phyloP scores from a whole-genome alignment of 108 stramenopile genomes.

The Cyclostephanos tholiformis region DNA sequence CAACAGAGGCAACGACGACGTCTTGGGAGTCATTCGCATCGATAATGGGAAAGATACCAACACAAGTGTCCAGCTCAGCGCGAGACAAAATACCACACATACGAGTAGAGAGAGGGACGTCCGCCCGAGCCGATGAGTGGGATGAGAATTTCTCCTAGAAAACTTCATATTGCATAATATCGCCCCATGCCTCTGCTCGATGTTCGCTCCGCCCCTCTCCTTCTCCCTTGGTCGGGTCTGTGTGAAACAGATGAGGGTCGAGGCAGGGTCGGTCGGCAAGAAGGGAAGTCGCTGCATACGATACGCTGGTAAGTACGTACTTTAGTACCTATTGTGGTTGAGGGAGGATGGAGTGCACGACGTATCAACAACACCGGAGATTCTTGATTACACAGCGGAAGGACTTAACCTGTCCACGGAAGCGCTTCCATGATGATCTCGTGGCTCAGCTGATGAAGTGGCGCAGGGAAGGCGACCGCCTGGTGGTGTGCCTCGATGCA shows the following conservation, averaged over 20 bases:
- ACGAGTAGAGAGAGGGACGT: not conserved
- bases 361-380: no score
- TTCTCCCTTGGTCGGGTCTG: no score
- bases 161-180: slow-evolving; percentile 10
- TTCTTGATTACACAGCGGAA: no score
- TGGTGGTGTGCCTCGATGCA: slow-evolving; percentile 10
- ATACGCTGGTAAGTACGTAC: no score
- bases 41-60: not conserved
- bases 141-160: not conserved
- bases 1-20: not conserved
- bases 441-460: not conserved
- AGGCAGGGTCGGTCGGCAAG: no score
- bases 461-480: no score
- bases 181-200: no score
- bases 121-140: not conserved
- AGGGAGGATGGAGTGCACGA: no score
- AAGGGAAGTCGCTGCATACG: no score
- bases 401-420: slow-evolving; percentile 1
- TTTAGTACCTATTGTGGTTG: no score
- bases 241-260: no score
- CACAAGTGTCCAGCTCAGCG: not conserved
- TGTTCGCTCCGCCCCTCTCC: no score
- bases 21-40: not conserved
- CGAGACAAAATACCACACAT: not conserved
- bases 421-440: not conserved